These are phyloP conservation scores for Salisapilia sapeloensis DNA, from an alignment of 352 stramenopile species.

Conservation along the genomic window DNA sequence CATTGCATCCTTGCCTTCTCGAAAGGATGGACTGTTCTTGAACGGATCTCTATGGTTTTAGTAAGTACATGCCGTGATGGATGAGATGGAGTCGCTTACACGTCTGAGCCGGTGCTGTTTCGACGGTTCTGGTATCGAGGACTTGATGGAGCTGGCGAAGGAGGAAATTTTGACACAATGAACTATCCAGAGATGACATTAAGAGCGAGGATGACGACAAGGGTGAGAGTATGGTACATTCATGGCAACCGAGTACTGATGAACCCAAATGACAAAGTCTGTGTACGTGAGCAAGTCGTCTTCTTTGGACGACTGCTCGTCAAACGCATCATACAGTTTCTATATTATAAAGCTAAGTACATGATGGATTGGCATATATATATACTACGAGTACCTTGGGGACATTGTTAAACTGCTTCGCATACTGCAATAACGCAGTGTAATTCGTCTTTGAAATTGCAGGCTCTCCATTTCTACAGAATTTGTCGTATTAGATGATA, in stretches of 20 bases:
- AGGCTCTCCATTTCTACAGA: no score
- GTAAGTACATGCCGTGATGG: background rate
- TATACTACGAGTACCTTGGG: constrained; percentile 21
- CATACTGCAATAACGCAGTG: constrained; percentile 41
- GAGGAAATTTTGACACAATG: constrained; percentile 21
- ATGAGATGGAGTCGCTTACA: background rate
- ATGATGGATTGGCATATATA: background rate
- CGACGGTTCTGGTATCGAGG: constrained; percentile 5
- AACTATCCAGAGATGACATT: constrained; percentile 11
- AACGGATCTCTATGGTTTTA: constrained; percentile 52
- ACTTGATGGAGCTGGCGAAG: constrained; percentile 13
- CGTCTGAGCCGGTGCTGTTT: background rate
- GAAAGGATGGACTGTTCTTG: constrained; percentile 61
- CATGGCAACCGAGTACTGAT: constrained; percentile 42
- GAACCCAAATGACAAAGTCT: constrained; percentile 61
- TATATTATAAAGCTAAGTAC: constrained; percentile 1
- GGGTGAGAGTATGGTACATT: constrained; percentile 13
- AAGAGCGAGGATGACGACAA: background rate
- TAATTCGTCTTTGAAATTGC: constrained; percentile 64
- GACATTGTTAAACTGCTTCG: constrained; percentile 39
- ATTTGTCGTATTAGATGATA: no score
- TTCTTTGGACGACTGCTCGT: constrained; percentile 43
- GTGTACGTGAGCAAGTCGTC: constrained; percentile 32
- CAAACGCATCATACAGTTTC: constrained; percentile 58
- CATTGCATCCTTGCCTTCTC: constrained; percentile 12